Base-by-base conservation (phyloP, 2,329 filamentous ascomycete species). In the Cercospora sojina region DNA sequence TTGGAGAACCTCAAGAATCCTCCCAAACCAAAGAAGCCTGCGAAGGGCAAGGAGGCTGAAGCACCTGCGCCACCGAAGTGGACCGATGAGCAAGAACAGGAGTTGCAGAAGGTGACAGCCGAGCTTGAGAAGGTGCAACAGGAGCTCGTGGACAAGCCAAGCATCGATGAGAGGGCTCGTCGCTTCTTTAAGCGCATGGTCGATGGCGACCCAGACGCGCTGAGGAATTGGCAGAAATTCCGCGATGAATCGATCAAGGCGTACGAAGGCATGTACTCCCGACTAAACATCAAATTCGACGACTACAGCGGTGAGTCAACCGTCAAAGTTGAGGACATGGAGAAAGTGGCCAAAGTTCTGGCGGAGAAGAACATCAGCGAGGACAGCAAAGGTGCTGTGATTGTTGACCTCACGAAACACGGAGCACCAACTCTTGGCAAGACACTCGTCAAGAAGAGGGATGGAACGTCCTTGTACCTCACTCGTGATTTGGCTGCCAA, bases 91-190 rank as follows among this genome's bases (percentile, higher is more conserved):
- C 78, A 84, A 62, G 81, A 85, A 74, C 74, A 82, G 47, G 77
- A 85, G 71, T 77, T 86, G 23, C 79, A 81, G 61, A 79, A 81
- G 58, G 77, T 84, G 2, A 78, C 81, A 10, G 83, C 83, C 64
- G 80, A 84, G 35, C 66, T 77, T 16, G 77, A 83, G 59, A 80
- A 84, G 73, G 75, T 81, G 23, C 77, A 84, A 68, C 77, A 85
- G 51, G 78, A 81, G 64, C 79, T 82, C 59, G 78, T 84, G 1
- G 79, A 83, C 31, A 83, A 83, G 67, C 82, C 84, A 9, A 86
- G 86, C 68, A 80, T 90, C 16, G 90, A 93, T 73, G 90, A 93
- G 80, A 88, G 91, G 79, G 91, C 91, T 60, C 88, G 90, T 74
- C 83, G 85, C 59, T 89, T 88, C 77, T 90, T 90, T 81, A 89